Base-by-base conservation (phyloP, 2,329 filamentous ascomycete species). In the Paracamarosporium sp. region DNA sequence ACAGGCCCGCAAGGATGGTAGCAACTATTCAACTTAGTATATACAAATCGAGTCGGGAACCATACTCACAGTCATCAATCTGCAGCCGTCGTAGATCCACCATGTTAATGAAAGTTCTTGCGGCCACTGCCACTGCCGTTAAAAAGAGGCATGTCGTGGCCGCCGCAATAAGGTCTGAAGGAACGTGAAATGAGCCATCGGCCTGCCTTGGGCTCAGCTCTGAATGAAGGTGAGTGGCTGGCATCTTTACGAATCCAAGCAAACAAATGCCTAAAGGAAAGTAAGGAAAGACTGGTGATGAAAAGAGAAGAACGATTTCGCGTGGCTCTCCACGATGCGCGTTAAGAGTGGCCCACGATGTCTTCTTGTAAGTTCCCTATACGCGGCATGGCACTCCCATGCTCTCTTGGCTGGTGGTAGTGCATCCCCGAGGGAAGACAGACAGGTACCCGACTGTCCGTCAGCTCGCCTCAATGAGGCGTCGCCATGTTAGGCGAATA, bases 81-180 rank as follows among this genome's bases (percentile, higher is more conserved):
- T 56, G 59, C 17, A 56, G 24, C 46, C 47, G 46, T 17, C 45
- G 46, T 6, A 58, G 11, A 38, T 61, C 55, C 11, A 58, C 41
- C 12, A 33, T 50, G n/a, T 51, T 61, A 25, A 51, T 56, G 24
- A 58, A 61, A 2, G 53, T 48, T 44, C 56, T 45, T 56, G 50
- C 50, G 17, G 46, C 51, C 22, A 58, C 53, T 12, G 59, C 59
- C 24, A 47, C 30, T 27, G 38, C 33, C 15, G 59, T 56, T 28
- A 61, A 53, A 46, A 61, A 59, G 12, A 61, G 53, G 53, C 59
- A 61, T 53, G 59, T 58, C 30, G 59, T 53, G 24, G 59, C 59
- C 28, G 56, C 48, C 17, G 53, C 48, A 33, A 56, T 40, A 11
- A 61, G 33, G 33, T 55, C 48, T 36, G 50, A 47, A 35, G 55